Evolutionary conservation across 352 stramenopile genomes (phyloP).

Genomic region (Globisporangium rhizosaccharum): DNA sequence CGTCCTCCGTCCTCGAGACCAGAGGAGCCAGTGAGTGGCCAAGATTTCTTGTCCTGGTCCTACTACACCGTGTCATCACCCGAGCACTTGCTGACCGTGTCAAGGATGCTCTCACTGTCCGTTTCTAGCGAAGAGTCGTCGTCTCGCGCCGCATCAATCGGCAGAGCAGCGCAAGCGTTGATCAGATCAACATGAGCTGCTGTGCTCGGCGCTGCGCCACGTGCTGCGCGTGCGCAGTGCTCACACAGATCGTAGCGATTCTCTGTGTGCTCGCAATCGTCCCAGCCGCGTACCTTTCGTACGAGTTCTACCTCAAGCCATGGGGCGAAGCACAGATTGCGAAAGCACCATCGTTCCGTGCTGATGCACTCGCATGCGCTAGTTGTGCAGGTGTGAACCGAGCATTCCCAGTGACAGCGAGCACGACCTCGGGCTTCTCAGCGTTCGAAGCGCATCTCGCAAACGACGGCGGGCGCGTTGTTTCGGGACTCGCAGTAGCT

Average conservation of each 20-base stretch:
- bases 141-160: no score
- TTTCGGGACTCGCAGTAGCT: constrained; percentile 19
- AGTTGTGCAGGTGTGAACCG: constrained; percentile 41
- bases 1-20: no score
- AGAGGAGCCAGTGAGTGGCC: no score
- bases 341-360: background rate
- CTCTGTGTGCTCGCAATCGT: constrained; percentile 31
- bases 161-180: no score
- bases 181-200: background rate
- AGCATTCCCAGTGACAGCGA: constrained; percentile 31
- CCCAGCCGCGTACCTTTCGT: constrained; percentile 27
- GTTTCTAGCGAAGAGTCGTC: no score
- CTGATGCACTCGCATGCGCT: constrained; percentile 23
- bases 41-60: no score
- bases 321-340: constrained; percentile 37
- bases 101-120: no score
- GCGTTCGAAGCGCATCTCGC: constrained; percentile 33
- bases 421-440: constrained; percentile 22
- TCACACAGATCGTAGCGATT: constrained; percentile 22
- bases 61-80: no score
- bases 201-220: background rate
- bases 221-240: constrained; percentile 22
- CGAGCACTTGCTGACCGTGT: no score
- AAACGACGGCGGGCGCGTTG: constrained; percentile 32
- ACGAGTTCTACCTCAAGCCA: constrained; percentile 38